Percentiles rank a stretch among this genome's conserved stretches.
Evolutionary conservation across 176 grass and related monocot species (phyloP).

Genomic region (Carex pumila): DNA sequence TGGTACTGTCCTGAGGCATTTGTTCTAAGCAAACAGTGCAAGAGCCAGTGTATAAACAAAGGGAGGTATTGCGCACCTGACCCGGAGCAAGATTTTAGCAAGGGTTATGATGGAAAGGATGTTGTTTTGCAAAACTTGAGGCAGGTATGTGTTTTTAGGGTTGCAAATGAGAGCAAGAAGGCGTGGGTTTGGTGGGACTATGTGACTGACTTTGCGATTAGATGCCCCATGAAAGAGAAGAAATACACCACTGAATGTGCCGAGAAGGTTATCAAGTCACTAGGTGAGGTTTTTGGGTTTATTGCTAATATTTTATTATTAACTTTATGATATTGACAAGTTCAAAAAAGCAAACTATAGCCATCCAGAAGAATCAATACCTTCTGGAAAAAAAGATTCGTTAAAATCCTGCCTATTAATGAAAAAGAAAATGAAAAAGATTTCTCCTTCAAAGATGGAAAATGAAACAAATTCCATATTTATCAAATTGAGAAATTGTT

Average conservation of each 20-base stretch:
- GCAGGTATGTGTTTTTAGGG: constrained; percentile 65
- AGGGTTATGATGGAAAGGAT: constrained; percentile 93
- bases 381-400: no score
- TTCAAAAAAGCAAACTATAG: no score
- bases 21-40: constrained; percentile 62
- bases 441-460: no score
- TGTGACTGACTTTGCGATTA: constrained; percentile 74
- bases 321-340: no score
- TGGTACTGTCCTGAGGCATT: constrained; percentile 80
- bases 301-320: neutral
- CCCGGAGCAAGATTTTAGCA: constrained; percentile 88
- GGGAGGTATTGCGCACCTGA: constrained; percentile 75
- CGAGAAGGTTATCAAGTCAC: constrained; percentile 71
- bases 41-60: constrained; percentile 70
- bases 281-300: constrained; percentile 41
- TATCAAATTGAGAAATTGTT: no score
- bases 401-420: no score
- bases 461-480: no score
- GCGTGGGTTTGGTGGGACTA: constrained; percentile 96
- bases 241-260: constrained; percentile 90
- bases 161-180: constrained; percentile 65
- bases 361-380: no score
- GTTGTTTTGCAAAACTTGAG: constrained; percentile 86
- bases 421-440: no score
- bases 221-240: constrained; percentile 84